Evolutionary conservation across 148 eudicot species (phyloP).

Genomic region (Fagopyrum tataricum): DNA sequence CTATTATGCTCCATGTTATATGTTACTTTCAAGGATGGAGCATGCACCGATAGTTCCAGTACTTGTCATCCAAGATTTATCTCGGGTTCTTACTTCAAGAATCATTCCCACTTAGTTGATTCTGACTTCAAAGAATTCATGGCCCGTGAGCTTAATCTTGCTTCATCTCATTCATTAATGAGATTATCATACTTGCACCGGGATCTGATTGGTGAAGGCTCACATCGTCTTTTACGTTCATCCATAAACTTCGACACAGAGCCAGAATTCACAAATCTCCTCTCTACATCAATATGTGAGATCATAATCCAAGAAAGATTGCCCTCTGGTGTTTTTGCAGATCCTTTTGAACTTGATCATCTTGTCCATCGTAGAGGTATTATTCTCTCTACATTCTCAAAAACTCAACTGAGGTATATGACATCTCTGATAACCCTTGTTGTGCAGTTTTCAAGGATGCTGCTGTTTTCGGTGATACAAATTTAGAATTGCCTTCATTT

Average conservation of each 20-base stretch:
- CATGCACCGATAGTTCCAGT: background rate
- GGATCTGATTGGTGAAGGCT: conserved; percentile 72
- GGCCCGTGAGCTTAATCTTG: conserved; percentile 23
- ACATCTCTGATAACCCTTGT: background rate
- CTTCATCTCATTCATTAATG: conserved; percentile 7
- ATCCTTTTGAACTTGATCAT: conserved; percentile 90
- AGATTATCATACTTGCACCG: conserved; percentile 28
- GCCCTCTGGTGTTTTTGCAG: conserved; percentile 83
- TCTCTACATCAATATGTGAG: conserved; percentile 37
- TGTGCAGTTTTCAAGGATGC: conserved; percentile 56
- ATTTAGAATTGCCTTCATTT: conserved; percentile 81
- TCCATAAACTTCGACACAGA: conserved; percentile 35
- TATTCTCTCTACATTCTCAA: conserved; percentile 15
- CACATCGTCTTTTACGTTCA: conserved; percentile 65
- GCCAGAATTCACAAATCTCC: conserved; percentile 24
- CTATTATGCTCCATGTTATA: background rate
- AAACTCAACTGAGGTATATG: background rate
- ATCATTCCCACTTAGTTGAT: conserved; percentile 34
- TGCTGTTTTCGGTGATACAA: conserved; percentile 77
- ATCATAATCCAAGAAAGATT: conserved; percentile 60
- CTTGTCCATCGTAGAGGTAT: conserved; percentile 64
- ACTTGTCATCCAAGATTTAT: conserved; percentile 29
- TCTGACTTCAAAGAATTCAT: conserved; percentile 35
- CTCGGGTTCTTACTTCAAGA: conserved; percentile 38
- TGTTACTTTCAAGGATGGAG: background rate